These are phyloP conservation scores for Mycena capillaripes DNA, from an alignment of 768 basidiomycete genomes.

Conservation along the genomic window DNA sequence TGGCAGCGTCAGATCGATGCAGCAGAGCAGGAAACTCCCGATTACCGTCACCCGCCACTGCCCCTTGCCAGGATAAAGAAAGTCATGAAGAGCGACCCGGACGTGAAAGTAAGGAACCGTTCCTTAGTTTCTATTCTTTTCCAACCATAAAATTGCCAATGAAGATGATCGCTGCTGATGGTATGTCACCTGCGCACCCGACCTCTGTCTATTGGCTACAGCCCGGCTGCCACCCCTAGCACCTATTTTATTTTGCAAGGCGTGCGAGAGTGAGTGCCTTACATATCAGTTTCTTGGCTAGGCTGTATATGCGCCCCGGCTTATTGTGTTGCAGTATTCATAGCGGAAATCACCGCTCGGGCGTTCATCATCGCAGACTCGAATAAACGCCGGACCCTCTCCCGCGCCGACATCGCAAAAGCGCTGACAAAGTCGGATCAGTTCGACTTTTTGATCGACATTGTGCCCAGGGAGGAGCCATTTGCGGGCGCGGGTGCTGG, in stretches of 20 bases:
- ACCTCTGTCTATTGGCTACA: constrained; percentile 30
- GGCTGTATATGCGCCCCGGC: not conserved
- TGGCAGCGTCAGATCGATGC: constrained; percentile 92
- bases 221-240: constrained; percentile 58
- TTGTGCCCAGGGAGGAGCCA: constrained; percentile 88
- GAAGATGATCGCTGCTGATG: constrained; percentile 98
- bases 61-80: constrained; percentile 98
- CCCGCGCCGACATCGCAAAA: constrained; percentile 93
- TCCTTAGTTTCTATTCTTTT: not conserved
- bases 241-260: constrained; percentile 96
- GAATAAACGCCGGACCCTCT: constrained; percentile 95
- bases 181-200: constrained; percentile 55
- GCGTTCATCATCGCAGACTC: constrained; percentile 97
- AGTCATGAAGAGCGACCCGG: constrained; percentile 98
- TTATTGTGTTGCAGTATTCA: constrained; percentile 78
- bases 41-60: constrained; percentile 89
- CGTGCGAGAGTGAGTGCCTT: constrained; percentile 90
- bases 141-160: constrained; percentile 19
- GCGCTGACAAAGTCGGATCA: constrained; percentile 94
- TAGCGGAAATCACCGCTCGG: constrained; percentile 95
- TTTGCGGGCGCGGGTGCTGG: constrained; percentile 16
- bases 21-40: constrained; percentile 90
- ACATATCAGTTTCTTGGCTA: not conserved
- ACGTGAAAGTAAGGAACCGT: constrained; percentile 83
- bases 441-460: constrained; percentile 98